A percentile compares a stretch with the other conserved stretches of the same genome.
Evolutionary conservation across 1,284 basidiomycete species (phyloP).

Genomic region (Flammula alnicola): DNA sequence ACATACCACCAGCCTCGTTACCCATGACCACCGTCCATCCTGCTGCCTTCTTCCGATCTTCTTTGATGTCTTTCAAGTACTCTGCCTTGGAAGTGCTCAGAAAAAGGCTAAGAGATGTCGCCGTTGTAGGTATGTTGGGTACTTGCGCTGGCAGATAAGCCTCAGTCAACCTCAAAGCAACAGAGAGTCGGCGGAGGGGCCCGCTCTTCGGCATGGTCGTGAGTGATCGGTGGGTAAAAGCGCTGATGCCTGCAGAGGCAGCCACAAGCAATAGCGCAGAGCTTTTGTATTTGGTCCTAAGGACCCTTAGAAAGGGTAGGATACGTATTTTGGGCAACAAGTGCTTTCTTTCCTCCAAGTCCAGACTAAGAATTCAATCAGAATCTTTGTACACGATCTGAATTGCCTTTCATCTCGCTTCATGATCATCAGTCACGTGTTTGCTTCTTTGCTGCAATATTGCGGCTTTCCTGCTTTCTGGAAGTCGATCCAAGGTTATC

Average conservation of each 20-base stretch:
- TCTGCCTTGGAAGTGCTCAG: conserved; percentile 41
- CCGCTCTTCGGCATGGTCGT: conserved; percentile 27
- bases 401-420: too few species aligned
- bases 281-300: conserved; percentile 13
- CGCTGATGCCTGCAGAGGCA: conserved; percentile 10
- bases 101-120: conserved; percentile 39
- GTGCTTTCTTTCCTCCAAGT: too few species aligned
- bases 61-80: conserved; percentile 43
- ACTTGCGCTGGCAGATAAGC: conserved; percentile 25
- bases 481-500: too few species aligned
- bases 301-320: conserved; percentile 8
- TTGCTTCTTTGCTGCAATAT: too few species aligned
- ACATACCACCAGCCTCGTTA: conserved; percentile 89
- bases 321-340: too few species aligned
- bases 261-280: conserved; percentile 2
- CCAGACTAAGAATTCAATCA: too few species aligned
- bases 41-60: conserved; percentile 36
- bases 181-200: conserved; percentile 37
- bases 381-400: too few species aligned
- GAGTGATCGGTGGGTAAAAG: conserved; percentile 8
- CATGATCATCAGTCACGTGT: too few species aligned
- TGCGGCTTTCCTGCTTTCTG: too few species aligned
- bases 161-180: conserved; percentile 33
- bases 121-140: conserved; percentile 19
- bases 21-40: conserved; percentile 86